Base-by-base conservation (phyloP, 2,329 filamentous ascomycete species). In the Diaporthe sp. region DNA sequence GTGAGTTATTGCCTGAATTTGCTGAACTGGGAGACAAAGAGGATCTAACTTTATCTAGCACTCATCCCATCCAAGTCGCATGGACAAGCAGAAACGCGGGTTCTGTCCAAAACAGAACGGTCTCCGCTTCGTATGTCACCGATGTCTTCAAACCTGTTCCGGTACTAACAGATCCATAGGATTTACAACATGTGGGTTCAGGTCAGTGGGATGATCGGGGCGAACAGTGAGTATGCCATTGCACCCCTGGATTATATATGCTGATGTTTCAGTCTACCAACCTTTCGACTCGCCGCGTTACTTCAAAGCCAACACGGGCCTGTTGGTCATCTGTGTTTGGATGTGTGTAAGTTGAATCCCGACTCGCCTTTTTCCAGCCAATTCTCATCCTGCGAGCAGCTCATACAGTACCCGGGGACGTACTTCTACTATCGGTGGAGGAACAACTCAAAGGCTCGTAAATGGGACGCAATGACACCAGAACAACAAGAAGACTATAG, bases 51-150 rank as follows among this genome's bases (percentile, higher is more conserved):
- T 22, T 3, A 65, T 12, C 55, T 10, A 58, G 51, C 34, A 72
- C 57, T 28, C 70, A 72, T 34, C 51, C 70, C 28, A 58, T 58
- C 13, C 70, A 72, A 55, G 90, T 91, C 0, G 89, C 88, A 0
- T 88, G 90, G 82, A 89, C 87, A 0, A 90, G 88, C 2, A 86
- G 89, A 60, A 92, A 92, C 77, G 87, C 89, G 0, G 89, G 90
- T 47, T 87, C 87, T 4, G 91, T 92, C 1, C 85, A 89, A 13
- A 91, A 89, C 10, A 82, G 91, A 15, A 89, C 90, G 0, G 88
- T 92, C 1, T 88, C 88, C 0, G 87, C 88, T 2, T 90, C 89
- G 61, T 65, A 65, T 12, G 61, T 49, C 28, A 49, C 8, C 17
- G 20, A 15, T 8, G 3, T 22, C 42, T 31, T 8, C 7, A 22